Evolutionary conservation across 805 yeast species (phyloP).

Genomic region (Saturnispora gosingensis): DNA sequence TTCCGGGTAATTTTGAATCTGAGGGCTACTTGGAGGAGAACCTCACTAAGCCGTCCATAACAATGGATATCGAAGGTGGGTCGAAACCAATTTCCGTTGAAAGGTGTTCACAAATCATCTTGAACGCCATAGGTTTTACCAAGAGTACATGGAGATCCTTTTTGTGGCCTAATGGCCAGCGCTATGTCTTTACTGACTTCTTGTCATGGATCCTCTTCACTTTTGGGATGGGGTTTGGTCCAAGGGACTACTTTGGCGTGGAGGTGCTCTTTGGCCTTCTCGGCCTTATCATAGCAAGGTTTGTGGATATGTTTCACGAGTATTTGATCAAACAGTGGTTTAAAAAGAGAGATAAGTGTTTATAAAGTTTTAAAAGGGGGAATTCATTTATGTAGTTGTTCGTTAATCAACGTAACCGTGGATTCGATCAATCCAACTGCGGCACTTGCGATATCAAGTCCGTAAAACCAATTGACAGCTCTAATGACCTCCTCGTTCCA

Average conservation of each 20-base stretch:
- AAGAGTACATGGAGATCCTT: background rate
- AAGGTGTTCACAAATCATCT: conserved; percentile 52
- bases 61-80: conserved; percentile 77
- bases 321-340: conserved; percentile 45
- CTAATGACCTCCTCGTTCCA: conserved; percentile 70
- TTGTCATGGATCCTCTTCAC: conserved; percentile 76
- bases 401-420: background rate
- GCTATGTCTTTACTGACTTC: conserved; percentile 70
- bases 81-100: conserved; percentile 60
- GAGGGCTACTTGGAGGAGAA: conserved; percentile 85
- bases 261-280: conserved; percentile 41
- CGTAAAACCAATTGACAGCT: conserved; percentile 55
- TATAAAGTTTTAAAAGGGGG: background rate
- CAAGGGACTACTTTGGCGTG: conserved; percentile 48
- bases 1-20: conserved; percentile 83
- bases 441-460: conserved; percentile 17
- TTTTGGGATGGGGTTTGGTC: conserved; percentile 59
- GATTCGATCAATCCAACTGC: conserved; percentile 11
- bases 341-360: conserved; percentile 13
- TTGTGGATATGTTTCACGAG: conserved; percentile 43
- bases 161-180: conserved; percentile 44
- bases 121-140: conserved; percentile 33
- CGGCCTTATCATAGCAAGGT: conserved; percentile 49
- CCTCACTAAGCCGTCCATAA: conserved; percentile 75
- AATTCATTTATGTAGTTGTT: conserved; percentile 1